Percentiles rank a stretch among this genome's conserved stretches.
phyloP scores from a whole-genome alignment of 2,329 filamentous ascomycete genomes.

The Neonectria magnoliae region DNA sequence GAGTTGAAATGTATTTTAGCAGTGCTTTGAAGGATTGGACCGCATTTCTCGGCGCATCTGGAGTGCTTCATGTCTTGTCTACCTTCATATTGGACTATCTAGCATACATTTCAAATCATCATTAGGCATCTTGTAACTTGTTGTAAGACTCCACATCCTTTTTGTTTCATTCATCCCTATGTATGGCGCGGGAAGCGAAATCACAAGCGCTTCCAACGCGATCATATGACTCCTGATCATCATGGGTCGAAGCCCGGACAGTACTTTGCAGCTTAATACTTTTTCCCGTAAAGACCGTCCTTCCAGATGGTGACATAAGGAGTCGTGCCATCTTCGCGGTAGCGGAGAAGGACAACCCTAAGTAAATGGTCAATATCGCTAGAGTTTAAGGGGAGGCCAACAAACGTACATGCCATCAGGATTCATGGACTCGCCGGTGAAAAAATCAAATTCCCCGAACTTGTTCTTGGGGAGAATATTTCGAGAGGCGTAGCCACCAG shows the following conservation, averaged over 20 bases:
- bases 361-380: conserved; percentile 17
- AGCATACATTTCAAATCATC: not conserved
- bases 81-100: not conserved
- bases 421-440: conserved; percentile 91
- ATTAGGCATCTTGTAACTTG: not conserved
- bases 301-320: conserved; percentile 95
- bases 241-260: conserved; percentile 21
- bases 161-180: conserved; percentile 38
- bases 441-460: conserved; percentile 98
- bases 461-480: conserved; percentile 78
- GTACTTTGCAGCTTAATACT: conserved; percentile 74
- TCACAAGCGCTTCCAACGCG: conserved; percentile 34
- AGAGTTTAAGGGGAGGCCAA: not conserved
- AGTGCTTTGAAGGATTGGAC: conserved; percentile 3
- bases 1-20: conserved; percentile 7
- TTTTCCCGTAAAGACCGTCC: conserved; percentile 87
- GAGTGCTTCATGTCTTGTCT: conserved; percentile 14
- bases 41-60: conserved; percentile 28
- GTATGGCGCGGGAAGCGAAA: too few relatives aligned
- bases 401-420: conserved; percentile 88
- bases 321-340: conserved; percentile 94
- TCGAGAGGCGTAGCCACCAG: conserved; percentile 81
- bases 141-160: conserved; percentile 23
- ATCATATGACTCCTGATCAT: conserved; percentile 31
- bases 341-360: conserved; percentile 93